phyloP scores from a whole-genome alignment of 331 rosid genomes.

The Cucumis variabilis region DNA sequence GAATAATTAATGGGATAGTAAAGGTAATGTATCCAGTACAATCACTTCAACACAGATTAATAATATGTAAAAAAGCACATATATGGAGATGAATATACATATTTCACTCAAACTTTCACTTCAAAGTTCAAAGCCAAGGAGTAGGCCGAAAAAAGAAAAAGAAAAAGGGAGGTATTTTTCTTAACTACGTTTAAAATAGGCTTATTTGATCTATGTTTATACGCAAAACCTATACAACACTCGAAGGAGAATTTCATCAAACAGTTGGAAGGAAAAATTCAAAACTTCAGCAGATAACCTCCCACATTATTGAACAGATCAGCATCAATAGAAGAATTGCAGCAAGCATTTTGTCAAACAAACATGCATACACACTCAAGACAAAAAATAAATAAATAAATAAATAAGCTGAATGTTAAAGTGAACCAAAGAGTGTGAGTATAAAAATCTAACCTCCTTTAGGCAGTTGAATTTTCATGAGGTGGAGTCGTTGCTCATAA shows the following conservation, averaged over 20 bases:
- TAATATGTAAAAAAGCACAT: neutral
- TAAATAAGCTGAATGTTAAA: neutral
- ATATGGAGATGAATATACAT: no score
- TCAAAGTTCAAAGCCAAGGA: neutral
- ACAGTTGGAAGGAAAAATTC: slow-evolving; percentile 1
- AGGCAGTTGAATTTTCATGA: neutral
- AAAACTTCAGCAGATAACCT: neutral
- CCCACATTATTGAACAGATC: neutral
- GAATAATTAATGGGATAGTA: neutral
- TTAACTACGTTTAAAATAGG: neutral
- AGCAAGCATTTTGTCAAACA: neutral
- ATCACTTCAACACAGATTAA: neutral
- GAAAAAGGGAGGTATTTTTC: no score
- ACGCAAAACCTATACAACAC: neutral
- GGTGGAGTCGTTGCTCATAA: slow-evolving; percentile 7
- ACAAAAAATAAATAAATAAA: no score
- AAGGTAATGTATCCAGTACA: neutral
- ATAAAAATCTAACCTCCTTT: no score
- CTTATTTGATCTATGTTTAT: neutral
- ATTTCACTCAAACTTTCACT: neutral
- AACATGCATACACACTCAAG: neutral
- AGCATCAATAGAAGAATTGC: neutral
- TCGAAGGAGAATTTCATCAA: slow-evolving; percentile 21
- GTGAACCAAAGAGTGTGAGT: neutral
- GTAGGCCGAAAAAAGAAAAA: neutral